Base-by-base conservation (phyloP, 148 eudicot species). In the Nepenthes mirabilis region DNA sequence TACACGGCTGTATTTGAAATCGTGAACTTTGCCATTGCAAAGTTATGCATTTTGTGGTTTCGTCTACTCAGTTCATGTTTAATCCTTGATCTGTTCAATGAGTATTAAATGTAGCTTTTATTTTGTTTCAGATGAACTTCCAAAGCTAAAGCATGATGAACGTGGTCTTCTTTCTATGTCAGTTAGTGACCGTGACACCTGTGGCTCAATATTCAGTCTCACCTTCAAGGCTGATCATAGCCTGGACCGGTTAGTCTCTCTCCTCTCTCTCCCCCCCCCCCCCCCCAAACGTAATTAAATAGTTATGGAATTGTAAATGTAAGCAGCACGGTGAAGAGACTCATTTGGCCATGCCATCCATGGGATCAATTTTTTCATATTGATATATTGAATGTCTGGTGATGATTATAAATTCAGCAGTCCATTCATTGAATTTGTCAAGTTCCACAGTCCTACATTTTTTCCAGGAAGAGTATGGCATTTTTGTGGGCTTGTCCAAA, bases 81-180 rank as follows among this genome's bases (percentile, higher is more conserved):
- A 49, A 10, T 49, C 12, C 10, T 2, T 33, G 33, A 33, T 56
- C 2, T 56, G 12, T 11, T 36, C 9, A 35, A 9, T 23, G 6
- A 10, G 54, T 23, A 52, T 23, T 23, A 23, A 23, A 23, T 2
- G 1, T 40, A 49, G 52, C 36, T 45, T 50, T 75, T 33, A 10
- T 52, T n/a, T 58, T 57, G 6, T 77, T 74, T 65, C 91, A 93
- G 98, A 88, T 61, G 98, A 93, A 67, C 69, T 74, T 14, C 59
- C 89, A 37, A 88, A 83, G 79, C 68, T 82, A 36, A 86, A 82
- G 67, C 98, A 93, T 76, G 95, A 93, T 59, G 79, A 72, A 48
- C 81, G 82, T 58, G 98, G 98, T 67, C 81, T 88, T 58, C 73
- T 93, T 14, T 78, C 98, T 40, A 83, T 93, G 87, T 74, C 91